These are phyloP conservation scores for Penicillium coffeae DNA, from an alignment of 495 filamentous ascomycete species.

Conservation along the genomic window DNA sequence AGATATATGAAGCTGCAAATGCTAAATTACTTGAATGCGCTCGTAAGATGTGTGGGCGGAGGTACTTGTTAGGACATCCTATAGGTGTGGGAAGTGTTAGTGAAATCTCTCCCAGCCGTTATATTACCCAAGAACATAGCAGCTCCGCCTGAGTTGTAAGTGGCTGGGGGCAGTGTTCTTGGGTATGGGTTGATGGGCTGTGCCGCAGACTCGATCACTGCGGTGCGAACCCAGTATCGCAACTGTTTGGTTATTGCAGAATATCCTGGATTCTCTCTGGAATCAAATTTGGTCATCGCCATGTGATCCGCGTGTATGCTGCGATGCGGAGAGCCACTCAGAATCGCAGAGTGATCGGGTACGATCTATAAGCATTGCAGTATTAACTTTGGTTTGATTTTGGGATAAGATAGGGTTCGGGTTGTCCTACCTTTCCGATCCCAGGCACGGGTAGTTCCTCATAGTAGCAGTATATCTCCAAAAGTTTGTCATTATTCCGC, in stretches of 20 bases:
- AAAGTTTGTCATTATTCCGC: background rate
- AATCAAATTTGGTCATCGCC: conserved; percentile 2
- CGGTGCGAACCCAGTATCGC: background rate
- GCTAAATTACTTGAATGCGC: no score
- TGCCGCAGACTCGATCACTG: background rate
- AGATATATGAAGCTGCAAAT: no score
- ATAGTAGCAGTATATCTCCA: conserved; percentile 7
- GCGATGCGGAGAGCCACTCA: background rate
- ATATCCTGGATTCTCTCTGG: conserved; percentile 1
- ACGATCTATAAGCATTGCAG: background rate
- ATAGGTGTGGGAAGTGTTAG: no score
- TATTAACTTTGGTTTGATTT: no score
- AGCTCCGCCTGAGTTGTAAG: conserved; percentile 1
- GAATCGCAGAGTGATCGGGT: conserved; percentile 2
- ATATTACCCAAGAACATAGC: background rate
- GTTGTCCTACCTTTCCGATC: conserved; percentile 6
- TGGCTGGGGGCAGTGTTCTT: background rate
- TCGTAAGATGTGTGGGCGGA: no score
- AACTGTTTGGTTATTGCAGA: background rate
- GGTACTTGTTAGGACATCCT: no score
- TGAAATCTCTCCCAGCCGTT: background rate
- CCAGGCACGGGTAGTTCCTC: conserved; percentile 1
- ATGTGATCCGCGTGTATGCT: conserved; percentile 5
- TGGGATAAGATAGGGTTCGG: no score
- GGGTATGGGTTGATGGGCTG: background rate